phyloP scores from a whole-genome alignment of 495 filamentous ascomycete species.

The Physcia stellaris region DNA sequence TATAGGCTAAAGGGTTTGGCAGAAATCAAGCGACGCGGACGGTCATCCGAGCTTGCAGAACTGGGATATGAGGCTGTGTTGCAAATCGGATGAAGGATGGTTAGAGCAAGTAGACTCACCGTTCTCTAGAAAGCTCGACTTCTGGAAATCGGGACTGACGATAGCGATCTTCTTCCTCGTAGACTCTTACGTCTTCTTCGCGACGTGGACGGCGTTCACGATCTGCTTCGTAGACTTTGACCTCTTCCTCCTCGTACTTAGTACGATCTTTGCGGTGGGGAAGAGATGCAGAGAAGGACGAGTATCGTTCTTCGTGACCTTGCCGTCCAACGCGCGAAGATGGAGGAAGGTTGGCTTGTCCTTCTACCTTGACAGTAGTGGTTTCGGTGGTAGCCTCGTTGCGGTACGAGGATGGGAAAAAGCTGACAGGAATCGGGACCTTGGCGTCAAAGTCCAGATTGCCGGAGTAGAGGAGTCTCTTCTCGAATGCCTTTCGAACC shows the following conservation, averaged over 20 bases:
- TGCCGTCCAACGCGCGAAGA: constrained; percentile 81
- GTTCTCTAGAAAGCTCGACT: constrained; percentile 42
- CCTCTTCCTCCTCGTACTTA: constrained; percentile 65
- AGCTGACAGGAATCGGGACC: constrained; percentile 97
- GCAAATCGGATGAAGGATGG: no score
- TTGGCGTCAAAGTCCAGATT: constrained; percentile 99
- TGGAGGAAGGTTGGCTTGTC: constrained; percentile 71
- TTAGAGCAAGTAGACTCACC: constrained; percentile 25
- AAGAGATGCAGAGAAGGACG: constrained; percentile 53
- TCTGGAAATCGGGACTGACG: constrained; percentile 26
- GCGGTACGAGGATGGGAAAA: constrained; percentile 98
- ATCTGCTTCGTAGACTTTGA: constrained; percentile 59
- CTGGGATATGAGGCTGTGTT: no score
- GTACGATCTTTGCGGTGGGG: constrained; percentile 39
- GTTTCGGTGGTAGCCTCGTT: constrained; percentile 66
- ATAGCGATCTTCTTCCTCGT: constrained; percentile 34
- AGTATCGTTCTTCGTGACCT: constrained; percentile 59
- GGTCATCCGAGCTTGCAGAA: no score
- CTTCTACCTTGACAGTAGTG: constrained; percentile 73
- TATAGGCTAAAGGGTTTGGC: no score
- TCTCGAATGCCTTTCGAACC: constrained; percentile 90
- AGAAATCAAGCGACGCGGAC: no score
- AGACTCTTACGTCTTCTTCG: constrained; percentile 35
- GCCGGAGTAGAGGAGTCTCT: constrained; percentile 73
- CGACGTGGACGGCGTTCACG: constrained; percentile 47